Conservation (phyloP, 169 alveolate genomes). For the Amoebophrya sp. region DNA sequence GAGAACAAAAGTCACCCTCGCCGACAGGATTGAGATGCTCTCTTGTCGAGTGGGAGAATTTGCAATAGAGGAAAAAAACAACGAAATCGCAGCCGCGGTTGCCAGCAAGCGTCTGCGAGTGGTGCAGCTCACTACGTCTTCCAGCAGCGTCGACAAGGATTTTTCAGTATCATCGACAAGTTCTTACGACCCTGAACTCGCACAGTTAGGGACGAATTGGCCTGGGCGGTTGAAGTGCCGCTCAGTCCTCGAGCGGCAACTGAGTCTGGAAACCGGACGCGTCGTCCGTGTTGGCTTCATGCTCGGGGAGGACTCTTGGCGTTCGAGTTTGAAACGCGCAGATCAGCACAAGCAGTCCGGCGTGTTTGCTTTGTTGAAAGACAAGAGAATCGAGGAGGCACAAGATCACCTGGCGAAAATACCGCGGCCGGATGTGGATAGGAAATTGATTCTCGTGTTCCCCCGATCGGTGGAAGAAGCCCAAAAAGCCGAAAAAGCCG, state of each 20-base stretch:
- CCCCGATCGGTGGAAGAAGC: neutral
- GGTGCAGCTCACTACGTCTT: no score
- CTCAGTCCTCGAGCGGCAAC: neutral
- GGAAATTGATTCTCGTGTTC: neutral
- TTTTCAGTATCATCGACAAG: no score
- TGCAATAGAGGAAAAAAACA: no score
- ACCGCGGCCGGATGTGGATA: neutral
- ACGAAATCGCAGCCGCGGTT: no score
- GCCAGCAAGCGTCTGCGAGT: no score
- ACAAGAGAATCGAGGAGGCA: neutral
- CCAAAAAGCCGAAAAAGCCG: neutral
- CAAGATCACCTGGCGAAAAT: no score
- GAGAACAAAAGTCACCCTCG: neutral
- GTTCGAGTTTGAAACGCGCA: neutral
- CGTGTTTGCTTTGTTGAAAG: neutral
- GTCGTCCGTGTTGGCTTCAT: neutral
- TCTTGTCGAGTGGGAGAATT: neutral
- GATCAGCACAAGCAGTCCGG: neutral
- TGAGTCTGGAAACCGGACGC: neutral
- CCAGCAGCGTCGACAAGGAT: no score
- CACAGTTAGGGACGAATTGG: neutral
- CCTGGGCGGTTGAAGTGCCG: neutral
- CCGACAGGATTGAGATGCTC: neutral
- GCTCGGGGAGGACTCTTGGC: slow-evolving; percentile 9
- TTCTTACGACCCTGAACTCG: no score